phyloP scores from a whole-genome alignment of 2,329 filamentous ascomycete genomes.

The Botrytis galanthina region DNA sequence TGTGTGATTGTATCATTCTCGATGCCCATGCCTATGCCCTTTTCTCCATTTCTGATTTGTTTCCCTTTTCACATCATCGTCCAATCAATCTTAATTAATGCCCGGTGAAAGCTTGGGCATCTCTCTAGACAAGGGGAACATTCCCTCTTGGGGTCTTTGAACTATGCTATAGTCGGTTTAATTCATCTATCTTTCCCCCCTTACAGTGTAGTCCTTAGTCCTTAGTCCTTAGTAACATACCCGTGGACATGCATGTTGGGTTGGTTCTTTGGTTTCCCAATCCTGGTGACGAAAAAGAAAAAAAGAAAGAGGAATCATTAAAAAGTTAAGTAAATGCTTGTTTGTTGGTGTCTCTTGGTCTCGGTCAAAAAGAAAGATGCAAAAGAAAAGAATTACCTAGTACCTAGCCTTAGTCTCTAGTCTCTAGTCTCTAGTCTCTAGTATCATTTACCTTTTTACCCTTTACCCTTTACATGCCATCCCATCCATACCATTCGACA shows the following conservation, averaged over 20 bases:
- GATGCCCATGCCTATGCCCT: too few relatives aligned
- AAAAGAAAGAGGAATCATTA: neutral
- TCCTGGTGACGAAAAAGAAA: neutral
- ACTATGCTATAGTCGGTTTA: neutral
- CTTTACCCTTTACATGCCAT: too few relatives aligned
- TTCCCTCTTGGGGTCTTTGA: neutral
- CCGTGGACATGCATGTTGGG: neutral
- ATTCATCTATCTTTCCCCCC: neutral
- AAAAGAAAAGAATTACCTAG: neutral
- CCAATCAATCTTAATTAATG: neutral
- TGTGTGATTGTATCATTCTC: neutral
- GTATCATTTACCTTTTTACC: neutral
- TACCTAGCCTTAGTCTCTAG: too few relatives aligned
- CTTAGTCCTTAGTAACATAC: neutral
- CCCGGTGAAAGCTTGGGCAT: constrained; percentile 4
- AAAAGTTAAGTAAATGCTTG: neutral
- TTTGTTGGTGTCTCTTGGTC: neutral
- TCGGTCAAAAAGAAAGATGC: neutral
- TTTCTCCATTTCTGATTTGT: neutral
- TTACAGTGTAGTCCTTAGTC: too few relatives aligned
- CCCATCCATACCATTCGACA: neutral
- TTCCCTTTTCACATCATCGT: neutral
- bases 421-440: too few relatives aligned
- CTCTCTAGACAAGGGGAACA: neutral
- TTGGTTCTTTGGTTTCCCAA: neutral